Evolutionary conservation across 2,329 filamentous ascomycete genomes (phyloP).

Genomic region (Thelonectria blattea): DNA sequence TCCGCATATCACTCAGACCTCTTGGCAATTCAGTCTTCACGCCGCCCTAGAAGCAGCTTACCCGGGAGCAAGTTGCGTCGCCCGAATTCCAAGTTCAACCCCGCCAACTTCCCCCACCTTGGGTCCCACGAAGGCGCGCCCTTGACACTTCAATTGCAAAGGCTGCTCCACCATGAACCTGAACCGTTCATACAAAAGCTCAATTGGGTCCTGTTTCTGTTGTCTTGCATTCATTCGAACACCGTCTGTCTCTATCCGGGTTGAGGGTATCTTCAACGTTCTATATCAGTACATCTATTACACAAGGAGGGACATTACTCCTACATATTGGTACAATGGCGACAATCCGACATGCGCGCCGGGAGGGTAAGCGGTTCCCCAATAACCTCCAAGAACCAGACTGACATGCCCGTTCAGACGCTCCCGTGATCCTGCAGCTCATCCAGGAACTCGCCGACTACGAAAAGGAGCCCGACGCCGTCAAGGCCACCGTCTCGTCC

Average conservation of each 20-base stretch:
- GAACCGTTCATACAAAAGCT: slow-evolving; percentile 3
- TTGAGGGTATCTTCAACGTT: slow-evolving; percentile 9
- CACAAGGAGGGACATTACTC: not conserved
- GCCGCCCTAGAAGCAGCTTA: too few relatives aligned
- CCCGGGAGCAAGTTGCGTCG: too few relatives aligned
- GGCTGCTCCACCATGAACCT: slow-evolving; percentile 5
- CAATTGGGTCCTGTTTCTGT: too few relatives aligned
- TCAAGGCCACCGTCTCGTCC: slow-evolving; percentile 78
- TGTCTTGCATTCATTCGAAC: not conserved
- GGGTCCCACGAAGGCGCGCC: slow-evolving; percentile 10
- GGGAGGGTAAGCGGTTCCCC: slow-evolving; percentile 29
- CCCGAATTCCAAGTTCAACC: not conserved
- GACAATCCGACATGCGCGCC: slow-evolving; percentile 36
- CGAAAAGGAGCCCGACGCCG: slow-evolving; percentile 75
- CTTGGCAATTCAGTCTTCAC: too few relatives aligned
- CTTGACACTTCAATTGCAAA: slow-evolving; percentile 13
- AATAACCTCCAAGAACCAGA: not conserved
- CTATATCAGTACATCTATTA: not conserved
- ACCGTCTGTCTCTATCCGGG: not conserved
- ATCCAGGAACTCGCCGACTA: slow-evolving; percentile 85
- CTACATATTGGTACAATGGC: slow-evolving; percentile 23
- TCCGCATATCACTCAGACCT: too few relatives aligned
- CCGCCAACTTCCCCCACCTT: slow-evolving; percentile 9
- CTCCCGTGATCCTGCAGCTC: slow-evolving; percentile 78
- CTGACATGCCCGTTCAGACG: slow-evolving; percentile 61